Percentiles rank a stretch among this genome's conserved stretches.
Conservation (phyloP, 768 basidiomycete genomes). For the Phanerochaete carnosa region DNA sequence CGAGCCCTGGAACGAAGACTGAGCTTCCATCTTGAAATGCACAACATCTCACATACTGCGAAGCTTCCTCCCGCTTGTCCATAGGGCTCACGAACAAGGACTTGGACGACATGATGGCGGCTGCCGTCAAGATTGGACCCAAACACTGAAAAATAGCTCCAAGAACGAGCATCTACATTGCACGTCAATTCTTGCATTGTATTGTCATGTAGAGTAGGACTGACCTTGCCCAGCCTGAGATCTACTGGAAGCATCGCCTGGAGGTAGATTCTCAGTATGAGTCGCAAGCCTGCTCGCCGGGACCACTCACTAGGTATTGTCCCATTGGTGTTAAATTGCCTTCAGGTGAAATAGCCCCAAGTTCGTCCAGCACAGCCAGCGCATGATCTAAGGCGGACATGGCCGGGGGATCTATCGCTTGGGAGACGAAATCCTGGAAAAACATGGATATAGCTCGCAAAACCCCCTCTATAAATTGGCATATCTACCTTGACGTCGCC, state of each 20-base stretch:
- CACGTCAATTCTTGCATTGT: background rate
- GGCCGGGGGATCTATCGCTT: constrained; percentile 84
- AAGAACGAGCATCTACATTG: constrained; percentile 76
- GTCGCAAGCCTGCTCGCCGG: background rate
- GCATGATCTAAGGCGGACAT: constrained; percentile 73
- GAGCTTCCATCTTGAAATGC: background rate
- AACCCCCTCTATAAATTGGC: background rate
- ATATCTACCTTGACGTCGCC: constrained; percentile 68
- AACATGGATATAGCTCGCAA: background rate
- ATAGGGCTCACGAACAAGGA: constrained; percentile 80
- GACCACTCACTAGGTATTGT: constrained; percentile 58
- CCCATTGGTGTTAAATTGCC: constrained; percentile 79
- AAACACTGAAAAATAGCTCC: constrained; percentile 82
- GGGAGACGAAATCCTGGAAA: constrained; percentile 54
- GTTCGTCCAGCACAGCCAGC: constrained; percentile 64
- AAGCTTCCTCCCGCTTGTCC: constrained; percentile 81
- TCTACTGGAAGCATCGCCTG: constrained; percentile 87
- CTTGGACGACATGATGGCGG: constrained; percentile 82
- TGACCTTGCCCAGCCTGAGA: constrained; percentile 79
- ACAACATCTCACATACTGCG: constrained; percentile 41
- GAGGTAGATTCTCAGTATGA: background rate
- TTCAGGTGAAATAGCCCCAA: constrained; percentile 70
- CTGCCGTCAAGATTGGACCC: constrained; percentile 76
- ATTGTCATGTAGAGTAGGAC: background rate
- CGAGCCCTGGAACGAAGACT: constrained; percentile 52